These are phyloP conservation scores for Colletotrichum sp. DNA, from an alignment of 2,329 filamentous ascomycete species.

Conservation along the genomic window DNA sequence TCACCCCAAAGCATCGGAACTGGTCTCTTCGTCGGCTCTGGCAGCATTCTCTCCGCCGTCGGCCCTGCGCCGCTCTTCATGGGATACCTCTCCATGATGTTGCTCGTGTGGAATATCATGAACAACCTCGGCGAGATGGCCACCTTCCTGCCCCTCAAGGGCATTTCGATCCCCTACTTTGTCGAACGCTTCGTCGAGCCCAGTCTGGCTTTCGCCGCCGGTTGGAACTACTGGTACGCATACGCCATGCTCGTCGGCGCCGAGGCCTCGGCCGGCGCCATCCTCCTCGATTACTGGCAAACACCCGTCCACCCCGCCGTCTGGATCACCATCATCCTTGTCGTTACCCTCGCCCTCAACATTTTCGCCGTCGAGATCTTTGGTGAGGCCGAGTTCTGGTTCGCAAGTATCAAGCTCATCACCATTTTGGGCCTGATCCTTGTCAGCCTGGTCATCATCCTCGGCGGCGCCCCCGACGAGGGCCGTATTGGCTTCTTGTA, in stretches of 20 bases:
- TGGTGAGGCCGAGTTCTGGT: constrained; percentile 68
- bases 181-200: constrained; percentile 60
- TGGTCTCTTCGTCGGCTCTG: constrained; percentile 68
- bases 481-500: constrained; percentile 46
- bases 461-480: constrained; percentile 58
- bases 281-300: constrained; percentile 67
- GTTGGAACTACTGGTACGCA: constrained; percentile 69
- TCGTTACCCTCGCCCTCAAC: constrained; percentile 60
- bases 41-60: constrained; percentile 57
- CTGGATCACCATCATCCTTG: constrained; percentile 64
- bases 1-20: constrained; percentile 59
- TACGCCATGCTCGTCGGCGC: constrained; percentile 63
- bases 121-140: constrained; percentile 61
- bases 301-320: constrained; percentile 55
- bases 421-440: constrained; percentile 64
- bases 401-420: constrained; percentile 64
- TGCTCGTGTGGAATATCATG: constrained; percentile 59
- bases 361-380: constrained; percentile 62
- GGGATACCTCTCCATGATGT: constrained; percentile 65
- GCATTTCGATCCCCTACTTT: constrained; percentile 63
- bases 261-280: constrained; percentile 61
- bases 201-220: constrained; percentile 60
- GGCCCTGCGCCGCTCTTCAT: constrained; percentile 74
- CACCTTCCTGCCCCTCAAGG: constrained; percentile 58
- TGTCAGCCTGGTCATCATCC: constrained; percentile 59